Evolutionary conservation across 768 basidiomycete genomes (phyloP), one percentile per base, ranked within the genome.

Genomic region (Peribolospora baueri): DNA sequence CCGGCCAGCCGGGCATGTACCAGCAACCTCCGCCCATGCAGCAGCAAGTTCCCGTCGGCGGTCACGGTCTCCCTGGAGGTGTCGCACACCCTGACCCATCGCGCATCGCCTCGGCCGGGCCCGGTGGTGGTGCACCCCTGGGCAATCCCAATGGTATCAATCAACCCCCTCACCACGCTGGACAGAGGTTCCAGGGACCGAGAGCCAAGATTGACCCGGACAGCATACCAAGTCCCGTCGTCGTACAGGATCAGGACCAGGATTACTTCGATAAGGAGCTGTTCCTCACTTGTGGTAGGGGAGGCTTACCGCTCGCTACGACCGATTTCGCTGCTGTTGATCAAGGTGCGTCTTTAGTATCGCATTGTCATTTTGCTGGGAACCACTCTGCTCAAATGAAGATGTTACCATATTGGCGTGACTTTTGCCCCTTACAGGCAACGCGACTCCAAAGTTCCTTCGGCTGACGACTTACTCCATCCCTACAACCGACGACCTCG

Each of bases 181-280:
- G 81, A 0, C 68, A 72, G 41, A 62, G 68, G 37, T 73, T 76
- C 57, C 67, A 75, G 63, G 85, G 86, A 55, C 73, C 65, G 7
- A 76, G 83, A 46, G 74, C 81, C 49, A 77, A 79, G 56, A 85
- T 98, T 61, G 84, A 95, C 65, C 79, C 82, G 5, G 74, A 70
- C 61, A 87, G 91, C 64, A 79, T 97, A 39, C 93, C 93, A n/a
- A 90, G 87, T 3, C 81, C 86, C 36, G 78, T 84, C 11, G 79
- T 82, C 46, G 71, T 77, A 9, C 77, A 82, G 52, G 82, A 85
- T 61, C 68, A 72, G 5, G 90, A 95, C 73, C 78, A 82, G 59
- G 69, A 75, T 71, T 86, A 83, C 79, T 78, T 82, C 62, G 70
- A 75, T 25, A 75, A 61, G 11, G 62, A 82, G 61, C 70, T 75